Base-by-base conservation (phyloP, 306 rosid species). In the Dicorynia guianensis region DNA sequence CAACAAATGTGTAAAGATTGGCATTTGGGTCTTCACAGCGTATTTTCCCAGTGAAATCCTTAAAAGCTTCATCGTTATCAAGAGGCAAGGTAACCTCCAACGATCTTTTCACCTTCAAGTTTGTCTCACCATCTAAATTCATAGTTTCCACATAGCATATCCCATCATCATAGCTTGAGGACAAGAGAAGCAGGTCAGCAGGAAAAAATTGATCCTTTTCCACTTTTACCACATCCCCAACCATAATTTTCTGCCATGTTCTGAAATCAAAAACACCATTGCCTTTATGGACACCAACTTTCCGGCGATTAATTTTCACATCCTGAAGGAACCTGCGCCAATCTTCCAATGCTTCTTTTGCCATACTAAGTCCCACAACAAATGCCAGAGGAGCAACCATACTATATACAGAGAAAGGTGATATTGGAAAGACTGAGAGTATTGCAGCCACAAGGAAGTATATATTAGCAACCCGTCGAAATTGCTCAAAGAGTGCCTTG, bases 361-460 rank as follows among this genome's bases (percentile, higher is more conserved):
- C 93, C 99, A 96, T 96, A 82, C 99, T 96, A 67, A 96, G 99
- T 43, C 99, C 99, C 67, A 96, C 97, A 71, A 96, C 99, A 82
- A 96, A 96, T 17, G 83, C 97, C 83, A 96, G 56, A 57, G 98
- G 99, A 76, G 96, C 97, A 78, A 96, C 88, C 99, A 92, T 92
- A 79, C 98, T 92, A 59, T 85, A 9, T 0, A 98, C 75, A 57
- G 82, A 77, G 72, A 96, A 87, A 19, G 99, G 99, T 0, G 98
- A 93, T 71, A 96, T 85, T 14, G 97, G 82, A 3, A 87, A 86
- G 42, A 78, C 82, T 3, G 99, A 96, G n/a, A 96, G 88, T 69
- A 84, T 72, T 7, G 99, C 97, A 74, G 98, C 97, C 81, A 96
- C 63, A 69, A 96, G 99, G 76, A 96, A 96, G 86, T 96, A 96